Evolutionary conservation across 1,139 yeast species (phyloP).

Genomic region (Debaryomyces singareniensis): DNA sequence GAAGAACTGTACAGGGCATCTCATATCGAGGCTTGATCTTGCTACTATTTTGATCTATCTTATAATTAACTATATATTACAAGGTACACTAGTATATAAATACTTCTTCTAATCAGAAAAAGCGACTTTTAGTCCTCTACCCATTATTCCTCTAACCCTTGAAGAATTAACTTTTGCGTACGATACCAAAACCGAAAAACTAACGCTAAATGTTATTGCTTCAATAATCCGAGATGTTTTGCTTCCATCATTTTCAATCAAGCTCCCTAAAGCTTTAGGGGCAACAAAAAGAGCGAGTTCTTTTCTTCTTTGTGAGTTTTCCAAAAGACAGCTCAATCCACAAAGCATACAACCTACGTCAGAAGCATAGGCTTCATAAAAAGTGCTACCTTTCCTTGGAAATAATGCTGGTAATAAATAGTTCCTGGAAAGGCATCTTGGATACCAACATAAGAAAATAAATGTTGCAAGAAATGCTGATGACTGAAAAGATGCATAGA

Average conservation of each 20-base stretch:
- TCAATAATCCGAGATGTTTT: conserved; percentile 15
- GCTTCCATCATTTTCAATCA: conserved; percentile 18
- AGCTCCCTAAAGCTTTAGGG: conserved; percentile 31
- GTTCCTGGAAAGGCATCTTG: conserved; percentile 30
- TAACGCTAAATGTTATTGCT: conserved; percentile 20
- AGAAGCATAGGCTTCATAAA: conserved; percentile 26
- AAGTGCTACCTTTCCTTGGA: conserved; percentile 11
- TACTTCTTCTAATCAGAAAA: conserved; percentile 1
- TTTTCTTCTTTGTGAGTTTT: conserved; percentile 26
- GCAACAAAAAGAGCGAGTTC: conserved; percentile 37
- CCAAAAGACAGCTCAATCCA: conserved; percentile 32
- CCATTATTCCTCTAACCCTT: conserved; percentile 20
- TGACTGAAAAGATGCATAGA: conserved; percentile 19
- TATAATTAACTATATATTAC: not conserved
- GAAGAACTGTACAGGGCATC: conserved; percentile 37
- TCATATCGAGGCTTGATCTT: no score
- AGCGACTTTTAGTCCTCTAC: conserved; percentile 14
- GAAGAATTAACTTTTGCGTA: conserved; percentile 13
- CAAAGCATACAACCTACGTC: conserved; percentile 24
- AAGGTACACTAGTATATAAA: not conserved
- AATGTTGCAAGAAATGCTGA: conserved; percentile 31
- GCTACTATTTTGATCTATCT: no score
- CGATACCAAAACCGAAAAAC: conserved; percentile 25
- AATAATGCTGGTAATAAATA: conserved; percentile 21
- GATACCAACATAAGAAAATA: conserved; percentile 31